Base-by-base conservation (phyloP, 208 protist species). In the Crithidia sp. region DNA sequence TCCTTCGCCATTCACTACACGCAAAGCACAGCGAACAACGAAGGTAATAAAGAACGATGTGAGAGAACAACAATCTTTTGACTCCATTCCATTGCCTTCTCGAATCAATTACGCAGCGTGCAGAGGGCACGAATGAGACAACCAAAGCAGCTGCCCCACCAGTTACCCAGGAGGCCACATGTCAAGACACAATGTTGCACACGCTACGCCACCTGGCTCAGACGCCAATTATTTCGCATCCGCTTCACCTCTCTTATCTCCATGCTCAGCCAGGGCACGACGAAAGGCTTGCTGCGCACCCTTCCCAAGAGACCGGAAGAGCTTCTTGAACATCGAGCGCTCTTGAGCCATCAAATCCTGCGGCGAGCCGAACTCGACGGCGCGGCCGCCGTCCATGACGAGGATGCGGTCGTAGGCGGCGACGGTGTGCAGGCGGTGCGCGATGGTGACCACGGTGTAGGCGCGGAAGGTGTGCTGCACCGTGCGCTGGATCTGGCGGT, bases 381-480 rank as follows among this genome's bases (percentile, higher is more conserved):
- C 64, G 47, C 62, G 71, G 40, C 86, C 89, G 53, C 66, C n/a
- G 7, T 85, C 83, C 80, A 93, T 84, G 50, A 95, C 85, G 36
- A 95, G 60, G 19, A 92, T 81, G 53, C 65, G 67, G 77, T 91
- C 85, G 70, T 90, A 93, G 57, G 58, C 6, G 60, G 79, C 90
- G 16, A 95, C 83, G 4, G 85, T 95, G 68, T 91, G 81, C 67
- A 92, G 79, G 37, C 84, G 71, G 72, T 95, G 90, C 13, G 87
- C 85, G 53, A 95, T 90, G 19, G 83, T 88, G 49, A 95, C 68
- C 17, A 92, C 81, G 19, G 90, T 95, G 80, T 89, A 76, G 8
- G 40, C 65, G 41, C 53, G 54, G 68, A 94, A 94, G 55, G 74
- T 60, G 13, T 65, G 65, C 68, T 69, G 70, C 41, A 92, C 79